Percentiles rank a stretch among this genome's conserved stretches.
Conservation (phyloP, 225 moss, liverwort and hornwort genomes). For the Lunularia cruciata region DNA sequence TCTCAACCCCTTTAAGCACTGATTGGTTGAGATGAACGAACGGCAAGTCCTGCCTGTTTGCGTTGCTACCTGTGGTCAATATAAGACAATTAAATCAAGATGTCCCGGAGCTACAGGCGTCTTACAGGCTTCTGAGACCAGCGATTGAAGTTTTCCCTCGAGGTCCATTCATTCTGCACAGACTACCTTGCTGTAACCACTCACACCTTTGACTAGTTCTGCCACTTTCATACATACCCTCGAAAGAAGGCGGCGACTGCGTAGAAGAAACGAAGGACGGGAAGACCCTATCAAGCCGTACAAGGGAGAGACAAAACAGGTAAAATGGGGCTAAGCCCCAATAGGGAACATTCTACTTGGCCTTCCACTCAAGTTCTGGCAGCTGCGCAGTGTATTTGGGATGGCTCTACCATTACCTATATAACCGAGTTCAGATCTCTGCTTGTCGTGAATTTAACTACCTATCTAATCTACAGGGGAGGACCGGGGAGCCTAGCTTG, state of each 20-base stretch:
- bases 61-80: too few relatives aligned
- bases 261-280: too few relatives aligned
- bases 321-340: too few relatives aligned
- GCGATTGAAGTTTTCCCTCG: background rate
- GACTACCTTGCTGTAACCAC: background rate
- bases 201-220: background rate
- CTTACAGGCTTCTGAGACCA: too few relatives aligned
- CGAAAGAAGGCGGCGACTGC: background rate
- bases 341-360: background rate
- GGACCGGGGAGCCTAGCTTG: slow-evolving; percentile 42
- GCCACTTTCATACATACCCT: too few relatives aligned
- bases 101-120: too few relatives aligned
- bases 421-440: background rate
- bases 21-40: too few relatives aligned
- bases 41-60: too few relatives aligned
- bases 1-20: too few relatives aligned
- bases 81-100: too few relatives aligned
- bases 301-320: too few relatives aligned
- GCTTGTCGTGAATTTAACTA: background rate
- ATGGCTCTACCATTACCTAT: background rate
- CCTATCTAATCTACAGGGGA: background rate
- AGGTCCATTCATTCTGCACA: background rate
- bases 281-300: background rate
- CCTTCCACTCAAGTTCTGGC: background rate
- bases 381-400: background rate